Evolutionary conservation across 2,329 filamentous ascomycete genomes (phyloP).

Genomic region (Talaromyces islandicus): DNA sequence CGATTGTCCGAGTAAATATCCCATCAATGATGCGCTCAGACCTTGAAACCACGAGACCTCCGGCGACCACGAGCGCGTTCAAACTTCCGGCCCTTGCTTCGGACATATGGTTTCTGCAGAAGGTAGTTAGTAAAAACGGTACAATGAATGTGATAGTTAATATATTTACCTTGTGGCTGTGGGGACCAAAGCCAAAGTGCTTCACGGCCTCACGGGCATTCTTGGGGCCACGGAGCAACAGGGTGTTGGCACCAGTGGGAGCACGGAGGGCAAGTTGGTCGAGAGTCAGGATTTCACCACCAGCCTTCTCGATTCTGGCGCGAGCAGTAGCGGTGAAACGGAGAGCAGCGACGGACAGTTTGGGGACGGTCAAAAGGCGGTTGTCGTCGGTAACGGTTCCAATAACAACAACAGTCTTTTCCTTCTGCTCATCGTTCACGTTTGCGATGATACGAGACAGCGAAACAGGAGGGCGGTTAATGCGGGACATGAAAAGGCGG

Average conservation of each 20-base stretch:
- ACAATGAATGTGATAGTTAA: background rate
- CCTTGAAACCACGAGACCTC: conserved; percentile 99
- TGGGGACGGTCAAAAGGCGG: conserved; percentile 83
- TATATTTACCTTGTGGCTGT: conserved; percentile 82
- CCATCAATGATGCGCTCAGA: conserved; percentile 55
- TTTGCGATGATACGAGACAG: conserved; percentile 79
- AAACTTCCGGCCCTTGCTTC: conserved; percentile 99
- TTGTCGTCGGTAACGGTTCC: conserved; percentile 98
- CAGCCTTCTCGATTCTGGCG: conserved; percentile 85
- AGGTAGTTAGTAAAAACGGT: background rate
- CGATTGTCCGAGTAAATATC: conserved; percentile 6
- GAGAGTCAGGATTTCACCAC: conserved; percentile 90
- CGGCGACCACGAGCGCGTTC: conserved; percentile 98
- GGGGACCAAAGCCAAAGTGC: conserved; percentile 98
- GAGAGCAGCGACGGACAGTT: conserved; percentile 88
- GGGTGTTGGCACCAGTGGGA: conserved; percentile 93
- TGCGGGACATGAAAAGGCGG: conserved; percentile 96
- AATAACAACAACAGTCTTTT: conserved; percentile 86
- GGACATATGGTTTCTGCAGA: conserved; percentile 81
- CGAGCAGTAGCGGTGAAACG: conserved; percentile 95
- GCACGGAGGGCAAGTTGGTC: conserved; percentile 95
- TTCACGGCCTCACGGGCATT: conserved; percentile 96
- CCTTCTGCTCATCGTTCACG: conserved; percentile 51
- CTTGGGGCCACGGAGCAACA: conserved; percentile 96
- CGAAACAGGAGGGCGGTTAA: conserved; percentile 93